Base-by-base conservation (phyloP, 169 alveolate genomes). In the Blepharisma undulans region DNA sequence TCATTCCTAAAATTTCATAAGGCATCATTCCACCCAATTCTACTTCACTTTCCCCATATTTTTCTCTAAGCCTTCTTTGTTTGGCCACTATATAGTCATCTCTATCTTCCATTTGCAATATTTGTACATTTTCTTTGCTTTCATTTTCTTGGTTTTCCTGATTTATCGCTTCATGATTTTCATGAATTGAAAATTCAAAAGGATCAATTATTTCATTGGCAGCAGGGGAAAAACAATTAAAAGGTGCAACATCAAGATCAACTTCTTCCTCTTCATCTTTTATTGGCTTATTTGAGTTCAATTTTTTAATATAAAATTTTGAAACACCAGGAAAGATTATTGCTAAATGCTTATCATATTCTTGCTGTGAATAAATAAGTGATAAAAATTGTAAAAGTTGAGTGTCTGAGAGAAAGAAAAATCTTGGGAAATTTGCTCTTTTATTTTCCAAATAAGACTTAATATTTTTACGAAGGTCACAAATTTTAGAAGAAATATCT, bases 331-430 rank as follows among this genome's bases (percentile, higher is more conserved):
- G 92, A 87, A 94, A 94, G 2, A 94, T 7, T 14, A 80, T n/a
- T 12, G 77, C 22, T 18, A 92, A 90, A 78, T 90, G 84, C 8
- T 77, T 88, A 78, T 86, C 90, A 27, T 76, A 90, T 60, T 92
- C 91, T 32, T 92, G 87, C n/a, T 71, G 79, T 7, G 95, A 76
- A 86, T 92, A 85, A 14, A 94, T 87, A 29, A 60, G 29, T n/a
- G 92, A 88, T 59, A 94, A 71, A 87, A 94, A 94, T 72, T 92
- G 95, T 2, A 94, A 59, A 59, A 94, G 91, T 33, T 94, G 78
- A 19, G 90, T 66, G 48, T 94, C 96, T 27, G 95, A 88, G 32
- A 94, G 29, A 92, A 94, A 94, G 93, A 92, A 94, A 59, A 94
- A 94, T 61, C 96, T 81, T 2, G 95, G 94, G 80, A 91, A 94